A percentile compares a stretch with the other conserved stretches of the same genome.
phyloP scores from a whole-genome alignment of 2,329 filamentous ascomycete species.

The Grosmannia clavigera region DNA sequence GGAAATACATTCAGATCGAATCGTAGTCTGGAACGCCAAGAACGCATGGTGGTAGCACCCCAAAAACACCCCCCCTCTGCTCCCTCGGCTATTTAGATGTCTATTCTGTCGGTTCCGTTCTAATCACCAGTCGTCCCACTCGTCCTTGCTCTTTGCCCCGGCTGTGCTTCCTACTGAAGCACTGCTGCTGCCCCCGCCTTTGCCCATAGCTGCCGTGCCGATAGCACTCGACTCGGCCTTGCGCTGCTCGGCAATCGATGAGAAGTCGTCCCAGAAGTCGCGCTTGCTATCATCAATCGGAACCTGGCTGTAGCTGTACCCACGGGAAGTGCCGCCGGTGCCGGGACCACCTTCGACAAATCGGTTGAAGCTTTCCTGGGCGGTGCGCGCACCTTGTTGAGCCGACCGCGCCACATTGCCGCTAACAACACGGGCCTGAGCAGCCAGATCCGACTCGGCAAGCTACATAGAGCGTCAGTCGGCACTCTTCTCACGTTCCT shows the following conservation, averaged over 20 bases:
- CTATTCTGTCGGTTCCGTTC: too few relatives aligned
- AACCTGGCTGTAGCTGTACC: constrained; percentile 21
- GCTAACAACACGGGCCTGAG: constrained; percentile 48
- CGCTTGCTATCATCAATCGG: constrained; percentile 53
- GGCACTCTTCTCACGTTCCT: background rate
- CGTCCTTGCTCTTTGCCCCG: constrained; percentile 36
- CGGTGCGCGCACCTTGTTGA: constrained; percentile 57
- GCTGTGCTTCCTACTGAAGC: constrained; percentile 12
- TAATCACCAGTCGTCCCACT: constrained; percentile 50
- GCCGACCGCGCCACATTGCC: constrained; percentile 55
- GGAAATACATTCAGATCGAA: background rate
- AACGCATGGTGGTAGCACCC: background rate
- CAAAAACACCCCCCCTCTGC: background rate
- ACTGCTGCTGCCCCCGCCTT: constrained; percentile 26
- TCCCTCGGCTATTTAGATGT: constrained; percentile 13
- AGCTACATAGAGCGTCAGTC: constrained; percentile 36
- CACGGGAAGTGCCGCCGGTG: constrained; percentile 11
- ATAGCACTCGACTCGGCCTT: constrained; percentile 33
- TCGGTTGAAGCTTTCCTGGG: constrained; percentile 67
- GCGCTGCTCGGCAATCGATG: constrained; percentile 50
- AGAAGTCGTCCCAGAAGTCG: constrained; percentile 90
- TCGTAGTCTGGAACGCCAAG: background rate
- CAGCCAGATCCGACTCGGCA: constrained; percentile 66
- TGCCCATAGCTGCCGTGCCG: constrained; percentile 48
- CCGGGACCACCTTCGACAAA: constrained; percentile 67